Conservation (phyloP, 441 rosid species). For the Populus tomentosa region DNA sequence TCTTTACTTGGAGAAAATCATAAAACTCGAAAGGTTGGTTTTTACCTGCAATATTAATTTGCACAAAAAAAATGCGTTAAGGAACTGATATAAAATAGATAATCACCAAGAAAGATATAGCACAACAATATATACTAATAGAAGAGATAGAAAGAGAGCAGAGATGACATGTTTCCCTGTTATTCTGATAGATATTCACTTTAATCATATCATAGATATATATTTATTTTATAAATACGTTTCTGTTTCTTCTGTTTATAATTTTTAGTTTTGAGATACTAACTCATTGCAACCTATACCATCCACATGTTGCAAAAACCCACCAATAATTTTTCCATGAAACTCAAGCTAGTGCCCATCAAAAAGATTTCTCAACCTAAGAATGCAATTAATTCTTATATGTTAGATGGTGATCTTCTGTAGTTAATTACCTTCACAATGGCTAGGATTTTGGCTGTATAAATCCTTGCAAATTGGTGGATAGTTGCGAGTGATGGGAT, state of each 20-base stretch:
- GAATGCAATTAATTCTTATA: too few relatives aligned
- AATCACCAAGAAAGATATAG: neutral
- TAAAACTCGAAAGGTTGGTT: constrained; percentile 43
- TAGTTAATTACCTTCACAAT: neutral
- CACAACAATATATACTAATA: neutral
- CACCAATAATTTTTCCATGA: neutral
- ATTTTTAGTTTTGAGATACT: neutral
- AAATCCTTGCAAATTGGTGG: neutral
- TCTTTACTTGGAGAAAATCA: constrained; percentile 61
- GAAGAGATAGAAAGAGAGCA: too few relatives aligned
- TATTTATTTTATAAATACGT: too few relatives aligned
- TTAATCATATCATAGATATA: neutral
- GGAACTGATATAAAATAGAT: neutral
- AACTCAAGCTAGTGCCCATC: too few relatives aligned
- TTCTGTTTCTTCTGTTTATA: too few relatives aligned
- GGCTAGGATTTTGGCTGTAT: neutral
- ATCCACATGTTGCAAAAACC: neutral
- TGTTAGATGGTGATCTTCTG: too few relatives aligned
- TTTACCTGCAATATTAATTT: constrained; percentile 25
- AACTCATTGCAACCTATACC: neutral
- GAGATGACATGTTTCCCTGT: neutral
- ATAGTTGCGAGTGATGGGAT: neutral
- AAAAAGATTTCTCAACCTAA: too few relatives aligned
- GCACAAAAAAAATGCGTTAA: neutral
- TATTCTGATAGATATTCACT: neutral